Percentiles rank a stretch among this genome's conserved stretches.
Evolutionary conservation across 345 rosid genomes (phyloP).

Genomic region (Euphorbia lathyris): DNA sequence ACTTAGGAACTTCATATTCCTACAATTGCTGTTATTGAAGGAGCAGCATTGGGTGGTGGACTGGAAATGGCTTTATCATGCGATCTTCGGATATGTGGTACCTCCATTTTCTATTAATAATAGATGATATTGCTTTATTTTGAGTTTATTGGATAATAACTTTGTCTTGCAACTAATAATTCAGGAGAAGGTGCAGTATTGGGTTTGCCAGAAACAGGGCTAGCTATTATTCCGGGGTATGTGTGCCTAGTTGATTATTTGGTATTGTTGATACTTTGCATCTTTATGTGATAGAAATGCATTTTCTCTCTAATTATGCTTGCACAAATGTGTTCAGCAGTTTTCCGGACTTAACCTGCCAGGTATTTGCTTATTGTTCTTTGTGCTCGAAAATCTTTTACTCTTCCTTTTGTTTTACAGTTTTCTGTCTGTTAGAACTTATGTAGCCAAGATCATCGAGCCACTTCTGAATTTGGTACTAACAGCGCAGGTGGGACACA

Average conservation of each 20-base stretch:
- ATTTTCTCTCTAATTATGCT: neutral
- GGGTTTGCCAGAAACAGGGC: slow-evolving; percentile 96
- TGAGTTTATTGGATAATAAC: slow-evolving; percentile 1
- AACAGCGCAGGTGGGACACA: slow-evolving; percentile 92
- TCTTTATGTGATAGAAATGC: slow-evolving; percentile 4
- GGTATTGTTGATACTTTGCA: neutral
- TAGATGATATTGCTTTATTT: neutral
- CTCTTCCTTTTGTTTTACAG: neutral
- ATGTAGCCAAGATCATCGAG: slow-evolving; percentile 6
- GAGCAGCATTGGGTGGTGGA: slow-evolving; percentile 94
- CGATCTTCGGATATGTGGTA: slow-evolving; percentile 92
- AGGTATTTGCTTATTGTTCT: neutral
- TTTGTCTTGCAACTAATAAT: slow-evolving; percentile 7
- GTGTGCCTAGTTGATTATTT: neutral
- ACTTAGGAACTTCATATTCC: slow-evolving; percentile 67
- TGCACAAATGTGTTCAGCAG: neutral
- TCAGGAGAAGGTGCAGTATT: slow-evolving; percentile 75
- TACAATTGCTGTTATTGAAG: slow-evolving; percentile 85
- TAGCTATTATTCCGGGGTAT: slow-evolving; percentile 94
- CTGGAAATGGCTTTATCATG: slow-evolving; percentile 94
- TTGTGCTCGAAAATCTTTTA: neutral
- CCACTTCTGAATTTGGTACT: slow-evolving; percentile 17
- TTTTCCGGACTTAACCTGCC: neutral
- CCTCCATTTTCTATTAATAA: slow-evolving; percentile 12
- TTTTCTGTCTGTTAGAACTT: neutral